These are phyloP conservation scores for Eucalyptus guilfoylei DNA, from an alignment of 345 rosid genomes.

Conservation along the genomic window DNA sequence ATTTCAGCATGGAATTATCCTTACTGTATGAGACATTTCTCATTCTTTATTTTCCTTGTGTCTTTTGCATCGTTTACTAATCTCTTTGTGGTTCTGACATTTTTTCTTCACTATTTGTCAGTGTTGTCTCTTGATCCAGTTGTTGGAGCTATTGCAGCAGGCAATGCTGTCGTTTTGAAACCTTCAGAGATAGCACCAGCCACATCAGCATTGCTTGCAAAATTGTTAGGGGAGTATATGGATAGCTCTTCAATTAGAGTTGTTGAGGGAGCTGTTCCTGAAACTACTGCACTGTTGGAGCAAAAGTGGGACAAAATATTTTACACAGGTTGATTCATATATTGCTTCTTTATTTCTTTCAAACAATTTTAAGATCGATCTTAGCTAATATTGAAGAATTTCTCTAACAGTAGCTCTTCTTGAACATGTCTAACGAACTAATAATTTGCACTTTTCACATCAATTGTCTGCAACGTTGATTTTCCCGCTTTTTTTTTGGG, in stretches of 20 bases:
- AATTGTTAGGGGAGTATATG: constrained; percentile 48
- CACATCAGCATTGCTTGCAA: constrained; percentile 54
- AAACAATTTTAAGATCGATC: not conserved
- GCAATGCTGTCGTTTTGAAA: constrained; percentile 79
- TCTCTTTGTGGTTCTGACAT: not conserved
- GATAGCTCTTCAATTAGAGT: constrained; percentile 63
- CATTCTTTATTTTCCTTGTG: not conserved
- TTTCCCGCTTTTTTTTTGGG: not conserved
- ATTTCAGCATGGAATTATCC: constrained; percentile 99
- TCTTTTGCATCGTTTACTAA: not conserved
- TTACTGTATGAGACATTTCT: constrained; percentile 27
- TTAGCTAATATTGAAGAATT: not conserved
- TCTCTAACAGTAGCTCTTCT: not conserved
- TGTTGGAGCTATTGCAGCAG: constrained; percentile 93
- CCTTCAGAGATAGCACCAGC: constrained; percentile 94
- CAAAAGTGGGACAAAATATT: constrained; percentile 98
- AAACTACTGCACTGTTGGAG: constrained; percentile 68
- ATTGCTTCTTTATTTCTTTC: not conserved
- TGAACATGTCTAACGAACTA: not conserved
- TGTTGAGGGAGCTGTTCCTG: constrained; percentile 74
- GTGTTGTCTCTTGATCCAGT: constrained; percentile 91
- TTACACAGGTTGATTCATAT: constrained; percentile 59
- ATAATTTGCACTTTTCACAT: not conserved
- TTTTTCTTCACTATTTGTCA: constrained; percentile 4
- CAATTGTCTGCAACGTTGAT: not conserved